Percentiles rank a stretch among this genome's conserved stretches.
Evolutionary conservation across 495 filamentous ascomycete species (phyloP).

Genomic region (Neurospora terricola): DNA sequence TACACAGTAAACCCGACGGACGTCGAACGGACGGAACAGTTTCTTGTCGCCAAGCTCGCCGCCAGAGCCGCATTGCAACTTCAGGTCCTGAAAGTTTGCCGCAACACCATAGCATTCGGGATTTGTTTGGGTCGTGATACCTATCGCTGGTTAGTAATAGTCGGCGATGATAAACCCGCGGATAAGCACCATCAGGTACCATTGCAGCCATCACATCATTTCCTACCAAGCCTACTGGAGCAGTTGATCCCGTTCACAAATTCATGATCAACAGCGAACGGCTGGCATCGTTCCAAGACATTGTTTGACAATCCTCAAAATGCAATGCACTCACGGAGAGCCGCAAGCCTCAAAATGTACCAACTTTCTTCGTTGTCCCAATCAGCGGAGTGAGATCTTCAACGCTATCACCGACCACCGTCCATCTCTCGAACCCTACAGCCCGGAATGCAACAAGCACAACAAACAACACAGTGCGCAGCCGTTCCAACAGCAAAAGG

Average conservation of each 20-base stretch:
- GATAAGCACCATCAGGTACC: not conserved
- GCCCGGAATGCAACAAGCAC: not conserved
- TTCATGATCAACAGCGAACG: not conserved
- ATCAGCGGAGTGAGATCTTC: not conserved
- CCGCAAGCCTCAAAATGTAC: not conserved
- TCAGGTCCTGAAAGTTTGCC: not conserved
- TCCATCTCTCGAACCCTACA: not conserved
- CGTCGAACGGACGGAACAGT: too few species aligned
- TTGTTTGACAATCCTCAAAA: not conserved
- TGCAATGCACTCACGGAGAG: not conserved
- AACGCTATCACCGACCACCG: not conserved
- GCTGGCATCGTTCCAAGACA: not conserved
- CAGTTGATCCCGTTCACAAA: not conserved
- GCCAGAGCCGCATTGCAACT: not conserved
- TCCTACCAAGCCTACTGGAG: not conserved
- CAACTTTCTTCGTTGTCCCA: not conserved
- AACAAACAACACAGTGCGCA: not conserved
- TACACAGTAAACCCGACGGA: not conserved
- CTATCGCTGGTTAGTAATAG: not conserved
- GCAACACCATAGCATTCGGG: not conserved
- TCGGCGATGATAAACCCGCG: not conserved
- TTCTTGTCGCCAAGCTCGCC: not conserved
- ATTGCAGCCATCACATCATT: not conserved
- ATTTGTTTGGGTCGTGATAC: not conserved
- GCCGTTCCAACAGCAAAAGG: not conserved